phyloP scores from a whole-genome alignment of 1,139 yeast species.

The Trichomonascaceae sp. region DNA sequence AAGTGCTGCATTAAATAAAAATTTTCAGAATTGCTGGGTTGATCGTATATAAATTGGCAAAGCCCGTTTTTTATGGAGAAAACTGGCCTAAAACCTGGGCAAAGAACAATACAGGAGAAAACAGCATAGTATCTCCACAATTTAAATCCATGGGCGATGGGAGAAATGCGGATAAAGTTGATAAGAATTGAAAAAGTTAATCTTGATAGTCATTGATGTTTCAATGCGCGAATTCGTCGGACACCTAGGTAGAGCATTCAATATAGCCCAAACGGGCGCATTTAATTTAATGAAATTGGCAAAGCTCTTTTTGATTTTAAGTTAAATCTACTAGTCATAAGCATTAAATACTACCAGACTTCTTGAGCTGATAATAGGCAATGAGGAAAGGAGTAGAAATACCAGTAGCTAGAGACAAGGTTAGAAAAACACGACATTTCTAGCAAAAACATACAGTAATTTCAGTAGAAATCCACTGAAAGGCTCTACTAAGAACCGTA shows the following conservation, averaged over 20 bases:
- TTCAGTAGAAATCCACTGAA: background rate
- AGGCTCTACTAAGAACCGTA: no score
- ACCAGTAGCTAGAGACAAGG: constrained; percentile 26
- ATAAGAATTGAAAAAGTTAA: background rate
- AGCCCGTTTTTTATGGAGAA: background rate
- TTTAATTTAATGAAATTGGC: background rate
- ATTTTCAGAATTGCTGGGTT: background rate
- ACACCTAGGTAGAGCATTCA: background rate
- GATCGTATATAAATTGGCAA: constrained; percentile 1
- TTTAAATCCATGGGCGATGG: background rate
- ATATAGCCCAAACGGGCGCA: no score
- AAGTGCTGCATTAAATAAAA: background rate
- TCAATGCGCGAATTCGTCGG: no score
- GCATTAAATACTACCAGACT: constrained; percentile 25
- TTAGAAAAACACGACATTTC: background rate
- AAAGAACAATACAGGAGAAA: background rate
- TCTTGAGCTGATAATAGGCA: constrained; percentile 34
- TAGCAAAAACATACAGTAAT: no score
- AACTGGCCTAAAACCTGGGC: background rate
- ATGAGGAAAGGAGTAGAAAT: constrained; percentile 36
- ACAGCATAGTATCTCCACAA: background rate
- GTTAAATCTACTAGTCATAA: constrained; percentile 8
- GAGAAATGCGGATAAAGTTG: background rate
- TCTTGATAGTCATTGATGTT: background rate
- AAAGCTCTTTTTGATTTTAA: background rate